Evolutionary conservation across 768 basidiomycete genomes (phyloP).

Genomic region (Gymnopilus junonius): DNA sequence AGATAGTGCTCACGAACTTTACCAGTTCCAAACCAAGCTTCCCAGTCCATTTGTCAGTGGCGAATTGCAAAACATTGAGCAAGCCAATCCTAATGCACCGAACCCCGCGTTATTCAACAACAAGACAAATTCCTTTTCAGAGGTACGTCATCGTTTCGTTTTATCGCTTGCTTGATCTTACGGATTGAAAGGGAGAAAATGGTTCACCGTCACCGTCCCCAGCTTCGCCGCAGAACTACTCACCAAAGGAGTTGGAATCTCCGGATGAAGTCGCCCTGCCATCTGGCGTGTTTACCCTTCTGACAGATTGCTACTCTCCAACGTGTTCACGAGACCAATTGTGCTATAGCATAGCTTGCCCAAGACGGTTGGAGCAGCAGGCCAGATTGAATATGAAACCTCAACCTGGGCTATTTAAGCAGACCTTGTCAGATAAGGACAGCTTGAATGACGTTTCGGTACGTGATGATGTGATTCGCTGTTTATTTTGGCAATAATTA

Average conservation of each 20-base stretch:
- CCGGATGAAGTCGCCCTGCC: constrained; percentile 77
- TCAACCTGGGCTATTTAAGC: constrained; percentile 85
- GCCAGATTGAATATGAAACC: constrained; percentile 93
- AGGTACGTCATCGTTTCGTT: constrained; percentile 1
- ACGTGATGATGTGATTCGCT: constrained; percentile 19
- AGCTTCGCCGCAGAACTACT: constrained; percentile 23
- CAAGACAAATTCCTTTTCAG: constrained; percentile 9
- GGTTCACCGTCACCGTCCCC: constrained; percentile 33
- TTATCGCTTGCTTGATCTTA: neutral
- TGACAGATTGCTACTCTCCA: constrained; percentile 98
- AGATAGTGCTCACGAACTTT: constrained; percentile 87
- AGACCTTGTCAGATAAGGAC: constrained; percentile 66
- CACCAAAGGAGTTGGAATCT: constrained; percentile 43
- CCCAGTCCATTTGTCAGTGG: constrained; percentile 86
- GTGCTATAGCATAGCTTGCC: constrained; percentile 99
- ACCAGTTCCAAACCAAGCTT: constrained; percentile 88
- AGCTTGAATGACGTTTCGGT: constrained; percentile 82
- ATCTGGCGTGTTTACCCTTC: constrained; percentile 92
- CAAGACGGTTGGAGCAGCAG: constrained; percentile 92
- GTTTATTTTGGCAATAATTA: constrained; percentile 5
- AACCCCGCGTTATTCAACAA: constrained; percentile 10
- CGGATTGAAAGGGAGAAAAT: constrained; percentile 30
- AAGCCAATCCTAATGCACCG: constrained; percentile 21
- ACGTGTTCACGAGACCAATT: constrained; percentile 92
- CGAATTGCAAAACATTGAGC: constrained; percentile 48